Evolutionary conservation across 2,329 filamentous ascomycete species (phyloP).

Genomic region (Sphaerulina populicola): DNA sequence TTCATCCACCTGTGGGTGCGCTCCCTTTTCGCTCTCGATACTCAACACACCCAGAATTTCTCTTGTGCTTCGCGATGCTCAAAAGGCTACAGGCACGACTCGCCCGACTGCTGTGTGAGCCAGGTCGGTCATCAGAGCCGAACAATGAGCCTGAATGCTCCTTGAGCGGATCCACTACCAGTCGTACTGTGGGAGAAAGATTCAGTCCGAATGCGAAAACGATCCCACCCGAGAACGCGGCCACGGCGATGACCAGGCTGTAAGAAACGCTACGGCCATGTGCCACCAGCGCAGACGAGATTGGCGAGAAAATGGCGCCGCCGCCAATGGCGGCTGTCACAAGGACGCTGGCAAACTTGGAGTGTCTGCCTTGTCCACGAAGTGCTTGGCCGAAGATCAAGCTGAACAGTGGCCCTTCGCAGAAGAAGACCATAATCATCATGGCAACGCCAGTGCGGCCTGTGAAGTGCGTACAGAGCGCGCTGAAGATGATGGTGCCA

Average conservation of each 20-base stretch:
- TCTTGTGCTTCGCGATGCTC: constrained; percentile 21
- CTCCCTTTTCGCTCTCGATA: constrained; percentile 22
- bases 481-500: constrained; percentile 46
- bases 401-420: constrained; percentile 53
- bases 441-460: constrained; percentile 41
- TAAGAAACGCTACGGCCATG: constrained; percentile 39
- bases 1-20: constrained; percentile 1
- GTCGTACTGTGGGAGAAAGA: constrained; percentile 39
- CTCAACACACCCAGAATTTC: constrained; percentile 18
- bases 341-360: constrained; percentile 48
- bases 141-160: constrained; percentile 12
- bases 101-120: constrained; percentile 26
- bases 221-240: constrained; percentile 44
- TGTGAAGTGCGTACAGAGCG: constrained; percentile 44
- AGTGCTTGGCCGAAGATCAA: constrained; percentile 52
- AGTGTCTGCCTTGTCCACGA: constrained; percentile 50
- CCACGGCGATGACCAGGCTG: constrained; percentile 48
- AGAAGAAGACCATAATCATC: constrained; percentile 49
- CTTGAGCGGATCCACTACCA: constrained; percentile 39
- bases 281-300: constrained; percentile 43
- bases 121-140: constrained; percentile 12
- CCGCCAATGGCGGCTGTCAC: constrained; percentile 49
- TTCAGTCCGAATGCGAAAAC: constrained; percentile 51
- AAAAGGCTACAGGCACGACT: constrained; percentile 30
- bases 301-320: constrained; percentile 49